Evolutionary conservation across 805 yeast genomes (phyloP).

Genomic region (Candida chauliodis): DNA sequence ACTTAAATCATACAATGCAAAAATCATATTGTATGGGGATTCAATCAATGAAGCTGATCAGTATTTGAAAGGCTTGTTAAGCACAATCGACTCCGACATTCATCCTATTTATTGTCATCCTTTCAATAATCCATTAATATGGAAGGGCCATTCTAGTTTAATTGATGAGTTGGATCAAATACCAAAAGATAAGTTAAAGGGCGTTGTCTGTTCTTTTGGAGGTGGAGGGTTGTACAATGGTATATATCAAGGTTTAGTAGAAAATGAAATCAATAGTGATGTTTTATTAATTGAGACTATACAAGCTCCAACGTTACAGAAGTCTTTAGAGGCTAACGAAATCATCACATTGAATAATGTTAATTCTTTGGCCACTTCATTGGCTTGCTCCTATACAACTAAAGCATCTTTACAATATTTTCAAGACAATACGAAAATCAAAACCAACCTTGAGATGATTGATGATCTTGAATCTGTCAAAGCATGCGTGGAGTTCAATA

Average conservation of each 20-base stretch:
- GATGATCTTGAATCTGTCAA: conserved; percentile 55
- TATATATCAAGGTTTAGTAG: conserved; percentile 41
- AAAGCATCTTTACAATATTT: conserved; percentile 43
- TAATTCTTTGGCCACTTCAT: conserved; percentile 57
- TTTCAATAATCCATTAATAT: conserved; percentile 46
- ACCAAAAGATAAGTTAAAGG: conserved; percentile 27
- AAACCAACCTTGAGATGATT: conserved; percentile 22
- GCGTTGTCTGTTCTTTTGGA: conserved; percentile 52
- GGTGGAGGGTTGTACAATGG: conserved; percentile 61
- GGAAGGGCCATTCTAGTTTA: conserved; percentile 53
- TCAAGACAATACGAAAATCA: conserved; percentile 12
- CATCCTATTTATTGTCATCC: conserved; percentile 53
- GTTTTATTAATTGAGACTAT: conserved; percentile 52
- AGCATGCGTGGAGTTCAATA: conserved; percentile 49
- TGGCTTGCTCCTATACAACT: conserved; percentile 61
- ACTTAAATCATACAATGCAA: conserved; percentile 48
- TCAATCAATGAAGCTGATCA: conserved; percentile 51
- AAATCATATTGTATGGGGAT: conserved; percentile 43
- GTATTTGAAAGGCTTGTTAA: conserved; percentile 30
- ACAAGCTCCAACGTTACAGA: conserved; percentile 59
- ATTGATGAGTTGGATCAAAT: conserved; percentile 42
- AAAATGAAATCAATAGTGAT: conserved; percentile 23
- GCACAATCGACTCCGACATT: conserved; percentile 16
- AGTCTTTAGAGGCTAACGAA: conserved; percentile 44
- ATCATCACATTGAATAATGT: conserved; percentile 44